Evolutionary conservation across 2,329 filamentous ascomycete genomes (phyloP).

Genomic region (Colletotrichum sp.): DNA sequence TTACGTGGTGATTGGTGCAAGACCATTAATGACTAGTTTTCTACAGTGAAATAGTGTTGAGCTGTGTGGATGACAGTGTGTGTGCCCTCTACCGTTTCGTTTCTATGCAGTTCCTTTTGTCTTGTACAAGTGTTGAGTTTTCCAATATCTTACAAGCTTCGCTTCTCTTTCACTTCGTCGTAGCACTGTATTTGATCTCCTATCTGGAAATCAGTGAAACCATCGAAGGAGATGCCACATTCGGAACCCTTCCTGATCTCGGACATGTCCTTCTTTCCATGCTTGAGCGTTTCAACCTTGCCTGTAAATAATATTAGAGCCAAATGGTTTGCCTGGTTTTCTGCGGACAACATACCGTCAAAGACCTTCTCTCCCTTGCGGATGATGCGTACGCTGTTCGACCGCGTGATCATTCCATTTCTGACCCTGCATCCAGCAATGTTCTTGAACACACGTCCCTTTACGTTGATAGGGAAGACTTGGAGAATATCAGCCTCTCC

Average conservation of each 20-base stretch:
- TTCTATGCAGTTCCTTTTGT: neutral
- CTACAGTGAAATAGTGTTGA: neutral
- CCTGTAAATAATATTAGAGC: slow-evolving; percentile 55
- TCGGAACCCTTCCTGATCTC: slow-evolving; percentile 94
- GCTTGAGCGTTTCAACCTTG: slow-evolving; percentile 80
- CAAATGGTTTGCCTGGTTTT: neutral
- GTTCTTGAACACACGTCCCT: slow-evolving; percentile 70
- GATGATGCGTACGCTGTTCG: slow-evolving; percentile 72
- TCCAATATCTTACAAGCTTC: slow-evolving; percentile 40
- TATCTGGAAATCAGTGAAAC: slow-evolving; percentile 77
- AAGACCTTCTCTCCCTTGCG: slow-evolving; percentile 75
- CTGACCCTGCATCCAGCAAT: slow-evolving; percentile 89
- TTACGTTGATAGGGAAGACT: slow-evolving; percentile 83
- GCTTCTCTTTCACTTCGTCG: slow-evolving; percentile 78
- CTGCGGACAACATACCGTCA: slow-evolving; percentile 70
- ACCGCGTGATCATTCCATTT: slow-evolving; percentile 75
- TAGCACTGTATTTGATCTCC: slow-evolving; percentile 91
- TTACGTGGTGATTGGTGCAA: neutral
- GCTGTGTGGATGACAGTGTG: neutral
- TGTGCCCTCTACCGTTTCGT: neutral
- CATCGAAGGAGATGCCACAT: slow-evolving; percentile 86
- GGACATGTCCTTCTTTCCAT: slow-evolving; percentile 87
- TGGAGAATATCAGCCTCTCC: slow-evolving; percentile 89
- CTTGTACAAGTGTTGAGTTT: neutral
- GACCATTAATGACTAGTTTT: neutral